Conservation (phyloP, 1,139 yeast species). For the Candida sp. region DNA sequence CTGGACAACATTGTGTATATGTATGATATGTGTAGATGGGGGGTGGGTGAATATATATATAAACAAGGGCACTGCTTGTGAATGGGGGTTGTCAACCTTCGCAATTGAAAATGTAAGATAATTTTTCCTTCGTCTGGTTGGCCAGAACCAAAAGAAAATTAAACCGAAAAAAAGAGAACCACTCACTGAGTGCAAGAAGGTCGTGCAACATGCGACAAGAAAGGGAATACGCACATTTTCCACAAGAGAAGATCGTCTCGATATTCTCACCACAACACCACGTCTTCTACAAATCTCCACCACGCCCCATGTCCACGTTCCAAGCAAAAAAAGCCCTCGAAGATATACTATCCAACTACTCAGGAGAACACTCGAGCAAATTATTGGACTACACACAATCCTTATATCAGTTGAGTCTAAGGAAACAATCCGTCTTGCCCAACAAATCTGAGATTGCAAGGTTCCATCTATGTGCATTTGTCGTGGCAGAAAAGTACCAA, state of each 20-base stretch:
- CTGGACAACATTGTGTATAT: constrained; percentile 25
- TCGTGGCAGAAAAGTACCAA: constrained; percentile 57
- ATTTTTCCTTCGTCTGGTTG: constrained; percentile 18
- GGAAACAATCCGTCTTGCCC: constrained; percentile 48
- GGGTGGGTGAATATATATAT: background rate
- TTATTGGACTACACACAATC: constrained; percentile 53
- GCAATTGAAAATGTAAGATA: constrained; percentile 5
- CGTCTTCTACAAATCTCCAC: background rate
- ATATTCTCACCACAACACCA: background rate
- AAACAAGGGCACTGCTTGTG: background rate
- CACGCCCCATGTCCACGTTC: constrained; percentile 10
- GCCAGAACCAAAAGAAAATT: constrained; percentile 5
- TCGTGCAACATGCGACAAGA: constrained; percentile 1
- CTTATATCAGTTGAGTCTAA: constrained; percentile 55
- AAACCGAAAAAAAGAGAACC: constrained; percentile 1
- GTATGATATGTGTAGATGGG: background rate
- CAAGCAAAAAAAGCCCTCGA: constrained; percentile 37
- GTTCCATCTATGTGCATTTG: constrained; percentile 65
- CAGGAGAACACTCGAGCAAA: constrained; percentile 51
- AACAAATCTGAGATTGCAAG: constrained; percentile 64
- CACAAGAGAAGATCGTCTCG: background rate
- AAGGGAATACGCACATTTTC: background rate
- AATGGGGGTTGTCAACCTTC: too few relatives aligned
- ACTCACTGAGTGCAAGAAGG: background rate
- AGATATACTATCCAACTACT: constrained; percentile 55